These are phyloP conservation scores for Erigeron canadensis DNA, from an alignment of 129 eudicot genomes.

Conservation along the genomic window DNA sequence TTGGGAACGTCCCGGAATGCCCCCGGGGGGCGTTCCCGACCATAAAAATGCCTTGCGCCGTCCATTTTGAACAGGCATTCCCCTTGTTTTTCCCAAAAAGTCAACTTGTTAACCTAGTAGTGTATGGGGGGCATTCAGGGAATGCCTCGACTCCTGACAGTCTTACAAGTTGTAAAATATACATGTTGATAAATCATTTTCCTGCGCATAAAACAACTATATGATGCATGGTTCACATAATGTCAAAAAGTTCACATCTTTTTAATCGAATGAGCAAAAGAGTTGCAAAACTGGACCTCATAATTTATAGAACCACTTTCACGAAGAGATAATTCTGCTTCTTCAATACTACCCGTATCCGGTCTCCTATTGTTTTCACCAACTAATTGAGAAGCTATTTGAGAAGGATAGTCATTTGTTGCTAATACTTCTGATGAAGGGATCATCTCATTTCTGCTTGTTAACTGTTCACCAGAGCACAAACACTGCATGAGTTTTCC, in stretches of 20 bases:
- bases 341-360: conserved; percentile 80
- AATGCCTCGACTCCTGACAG: no score
- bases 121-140: no score
- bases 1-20: no score
- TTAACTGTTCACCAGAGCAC: conserved; percentile 58
- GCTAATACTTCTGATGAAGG: conserved; percentile 62
- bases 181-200: no score
- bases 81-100: no score
- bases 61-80: no score
- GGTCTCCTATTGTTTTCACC: conserved; percentile 51
- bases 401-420: conserved; percentile 60
- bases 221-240: neutral
- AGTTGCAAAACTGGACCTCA: conserved; percentile 53
- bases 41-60: no score
- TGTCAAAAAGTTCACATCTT: conserved; percentile 12
- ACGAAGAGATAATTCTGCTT: conserved; percentile 90
- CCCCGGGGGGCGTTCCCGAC: no score
- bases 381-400: conserved; percentile 50
- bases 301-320: conserved; percentile 81
- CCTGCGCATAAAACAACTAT: neutral
- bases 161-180: no score
- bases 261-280: neutral
- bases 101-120: no score
- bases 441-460: conserved; percentile 50
- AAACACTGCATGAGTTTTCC: conserved; percentile 57